phyloP scores from a whole-genome alignment of 106 monocot species.

The Dendrobium chrysotoxum region DNA sequence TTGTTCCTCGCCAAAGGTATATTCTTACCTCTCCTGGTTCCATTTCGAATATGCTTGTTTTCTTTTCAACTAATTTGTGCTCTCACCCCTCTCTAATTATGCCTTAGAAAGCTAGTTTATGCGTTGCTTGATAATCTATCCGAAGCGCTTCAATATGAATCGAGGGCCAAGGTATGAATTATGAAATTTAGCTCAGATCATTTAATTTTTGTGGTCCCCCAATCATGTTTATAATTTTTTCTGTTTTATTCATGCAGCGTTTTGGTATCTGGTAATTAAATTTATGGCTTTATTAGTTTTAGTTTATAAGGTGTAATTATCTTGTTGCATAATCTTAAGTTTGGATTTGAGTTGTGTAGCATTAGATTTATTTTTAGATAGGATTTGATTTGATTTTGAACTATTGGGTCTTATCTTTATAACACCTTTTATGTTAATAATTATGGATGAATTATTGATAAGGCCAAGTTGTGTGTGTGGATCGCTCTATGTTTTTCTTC shows the following conservation, averaged over 20 bases:
- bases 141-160: slow-evolving; percentile 40
- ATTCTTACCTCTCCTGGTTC: not conserved
- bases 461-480: too few species aligned
- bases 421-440: too few species aligned
- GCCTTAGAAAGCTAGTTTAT: slow-evolving; percentile 54
- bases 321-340: not conserved
- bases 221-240: not conserved
- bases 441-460: too few species aligned
- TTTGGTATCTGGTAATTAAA: not conserved
- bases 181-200: not conserved
- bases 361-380: too few species aligned
- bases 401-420: too few species aligned
- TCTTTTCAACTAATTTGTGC: not conserved
- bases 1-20: slow-evolving; percentile 62
- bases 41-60: not conserved
- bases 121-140: slow-evolving; percentile 73
- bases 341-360: not conserved
- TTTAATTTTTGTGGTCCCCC: not conserved
- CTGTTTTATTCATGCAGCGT: not conserved
- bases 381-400: too few species aligned
- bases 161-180: slow-evolving; percentile 51
- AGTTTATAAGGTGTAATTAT: not conserved
- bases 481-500: too few species aligned
- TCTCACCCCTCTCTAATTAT: slow-evolving; percentile 1
- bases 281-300: not conserved